Percentiles rank a stretch among this genome's conserved stretches.
phyloP scores from a whole-genome alignment of 257 asterid species.

The Coffea eugenioides region DNA sequence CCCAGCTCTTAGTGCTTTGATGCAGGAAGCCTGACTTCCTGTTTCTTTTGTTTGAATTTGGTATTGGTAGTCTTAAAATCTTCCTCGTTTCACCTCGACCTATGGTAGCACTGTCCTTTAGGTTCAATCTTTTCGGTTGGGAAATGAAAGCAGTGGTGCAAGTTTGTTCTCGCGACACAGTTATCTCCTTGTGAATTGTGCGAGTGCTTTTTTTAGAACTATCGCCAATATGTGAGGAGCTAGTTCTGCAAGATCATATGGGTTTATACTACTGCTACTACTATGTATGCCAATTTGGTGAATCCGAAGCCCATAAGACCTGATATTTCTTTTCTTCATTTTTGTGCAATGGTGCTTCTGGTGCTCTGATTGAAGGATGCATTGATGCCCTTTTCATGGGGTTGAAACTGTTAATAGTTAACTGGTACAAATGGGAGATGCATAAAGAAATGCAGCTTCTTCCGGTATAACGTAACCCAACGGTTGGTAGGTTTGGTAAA shows the following conservation, averaged over 20 bases:
- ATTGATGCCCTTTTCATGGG: not conserved
- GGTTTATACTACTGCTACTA: not conserved
- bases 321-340: not conserved
- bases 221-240: not conserved
- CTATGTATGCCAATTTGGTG: not conserved
- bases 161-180: not conserved
- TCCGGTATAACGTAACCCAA: not conserved
- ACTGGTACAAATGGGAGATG: not conserved
- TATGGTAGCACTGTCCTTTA: too few relatives aligned
- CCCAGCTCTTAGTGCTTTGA: not conserved
- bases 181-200: not conserved
- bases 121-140: not conserved
- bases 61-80: not conserved
- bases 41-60: not conserved
- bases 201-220: not conserved
- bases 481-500: not conserved
- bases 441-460: not conserved
- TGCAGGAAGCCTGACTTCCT: too few relatives aligned
- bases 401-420: not conserved
- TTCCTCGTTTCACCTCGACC: not conserved
- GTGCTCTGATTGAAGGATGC: not conserved
- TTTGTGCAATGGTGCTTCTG: not conserved
- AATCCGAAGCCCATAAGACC: not conserved
- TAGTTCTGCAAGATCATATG: not conserved
- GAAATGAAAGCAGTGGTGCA: not conserved